These are phyloP conservation scores for Wickerhamiella azyma DNA, from an alignment of 805 yeast genomes.

Conservation along the genomic window DNA sequence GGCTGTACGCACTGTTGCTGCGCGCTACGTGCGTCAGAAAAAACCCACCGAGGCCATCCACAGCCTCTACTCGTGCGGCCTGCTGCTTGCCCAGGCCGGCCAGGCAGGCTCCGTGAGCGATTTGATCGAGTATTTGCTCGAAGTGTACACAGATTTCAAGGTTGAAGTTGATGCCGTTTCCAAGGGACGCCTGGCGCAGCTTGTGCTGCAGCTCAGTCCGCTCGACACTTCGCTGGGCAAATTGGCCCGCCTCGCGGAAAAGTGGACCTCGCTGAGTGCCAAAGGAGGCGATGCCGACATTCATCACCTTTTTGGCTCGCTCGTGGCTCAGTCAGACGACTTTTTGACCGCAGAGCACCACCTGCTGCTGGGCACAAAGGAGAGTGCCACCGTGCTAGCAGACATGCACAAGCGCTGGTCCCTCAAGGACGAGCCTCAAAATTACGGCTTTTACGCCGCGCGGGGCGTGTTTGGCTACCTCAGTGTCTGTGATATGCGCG, in stretches of 20 bases:
- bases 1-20: conserved; percentile 77
- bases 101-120: conserved; percentile 78
- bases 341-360: conserved; percentile 61
- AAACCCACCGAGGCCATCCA: conserved; percentile 62
- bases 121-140: conserved; percentile 55
- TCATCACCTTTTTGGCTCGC: conserved; percentile 59
- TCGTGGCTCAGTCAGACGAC: conserved; percentile 36
- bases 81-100: conserved; percentile 49
- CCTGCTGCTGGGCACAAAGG: conserved; percentile 51
- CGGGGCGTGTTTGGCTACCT: conserved; percentile 69
- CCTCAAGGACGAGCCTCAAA: conserved; percentile 21
- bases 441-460: conserved; percentile 24
- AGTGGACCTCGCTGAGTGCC: conserved; percentile 42
- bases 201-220: conserved; percentile 33
- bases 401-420: conserved; percentile 40
- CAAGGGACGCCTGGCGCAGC: conserved; percentile 34
- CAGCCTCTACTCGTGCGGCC: conserved; percentile 56
- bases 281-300: conserved; percentile 64
- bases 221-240: conserved; percentile 50
- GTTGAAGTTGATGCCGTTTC: conserved; percentile 31
- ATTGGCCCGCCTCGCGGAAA: conserved; percentile 47
- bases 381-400: conserved; percentile 31
- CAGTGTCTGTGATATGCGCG: conserved; percentile 50
- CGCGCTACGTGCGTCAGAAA: conserved; percentile 60
- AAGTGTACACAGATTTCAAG: conserved; percentile 44